Percentiles rank a stretch among this genome's conserved stretches.
Conservation (phyloP, 345 rosid species). For the Melastoma malabathricum region DNA sequence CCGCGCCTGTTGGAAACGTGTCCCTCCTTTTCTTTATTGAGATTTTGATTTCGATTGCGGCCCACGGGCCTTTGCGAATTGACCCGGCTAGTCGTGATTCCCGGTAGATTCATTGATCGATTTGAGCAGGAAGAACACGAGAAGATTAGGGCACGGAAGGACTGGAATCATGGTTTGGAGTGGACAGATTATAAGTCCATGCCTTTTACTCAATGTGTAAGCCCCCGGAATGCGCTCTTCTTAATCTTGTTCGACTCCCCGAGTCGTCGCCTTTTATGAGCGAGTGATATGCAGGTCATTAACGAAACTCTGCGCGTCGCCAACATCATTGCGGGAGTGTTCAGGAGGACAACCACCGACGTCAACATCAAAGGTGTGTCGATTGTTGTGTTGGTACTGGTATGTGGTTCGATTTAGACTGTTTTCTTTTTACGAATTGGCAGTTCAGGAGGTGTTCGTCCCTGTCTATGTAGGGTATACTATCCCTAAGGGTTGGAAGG, state of each 20-base stretch:
- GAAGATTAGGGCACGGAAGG: slow-evolving; percentile 52
- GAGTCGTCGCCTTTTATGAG: no score
- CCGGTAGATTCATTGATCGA: background rate
- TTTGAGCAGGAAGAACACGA: slow-evolving; percentile 73
- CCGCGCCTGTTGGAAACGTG: no score
- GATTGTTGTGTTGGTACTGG: background rate
- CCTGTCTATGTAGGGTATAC: slow-evolving; percentile 38
- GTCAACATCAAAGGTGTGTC: slow-evolving; percentile 54
- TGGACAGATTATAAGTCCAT: slow-evolving; percentile 96
- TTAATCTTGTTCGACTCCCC: no score
- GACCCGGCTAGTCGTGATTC: no score
- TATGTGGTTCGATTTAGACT: background rate
- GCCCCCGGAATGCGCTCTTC: slow-evolving; percentile 9
- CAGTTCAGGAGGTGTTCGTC: background rate
- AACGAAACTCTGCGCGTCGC: slow-evolving; percentile 80
- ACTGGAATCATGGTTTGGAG: slow-evolving; percentile 35
- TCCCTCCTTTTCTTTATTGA: no score
- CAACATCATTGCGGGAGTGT: slow-evolving; percentile 84
- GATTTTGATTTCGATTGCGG: no score
- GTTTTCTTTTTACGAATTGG: background rate
- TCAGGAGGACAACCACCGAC: slow-evolving; percentile 68
- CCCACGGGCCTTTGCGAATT: no score
- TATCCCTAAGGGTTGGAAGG: slow-evolving; percentile 92
- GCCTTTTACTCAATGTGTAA: slow-evolving; percentile 96
- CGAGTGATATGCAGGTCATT: slow-evolving; percentile 40